phyloP scores from a whole-genome alignment of 306 rosid species.

The Lathyrus oleraceus region DNA sequence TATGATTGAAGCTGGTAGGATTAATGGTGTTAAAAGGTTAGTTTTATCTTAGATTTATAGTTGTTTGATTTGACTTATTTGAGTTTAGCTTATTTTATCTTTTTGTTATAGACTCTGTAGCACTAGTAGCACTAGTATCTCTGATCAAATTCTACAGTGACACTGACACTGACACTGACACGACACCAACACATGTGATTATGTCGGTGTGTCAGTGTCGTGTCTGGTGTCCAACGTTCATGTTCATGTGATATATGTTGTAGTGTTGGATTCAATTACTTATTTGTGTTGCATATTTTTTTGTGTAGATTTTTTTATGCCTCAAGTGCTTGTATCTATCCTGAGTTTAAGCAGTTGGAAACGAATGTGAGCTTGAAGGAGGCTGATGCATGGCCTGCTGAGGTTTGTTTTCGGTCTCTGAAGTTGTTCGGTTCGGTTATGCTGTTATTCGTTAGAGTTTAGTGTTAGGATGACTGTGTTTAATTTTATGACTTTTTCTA shows the following conservation, averaged over 20 bases:
- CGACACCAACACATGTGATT: no score
- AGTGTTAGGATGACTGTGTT: constrained; percentile 19
- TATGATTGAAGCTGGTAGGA: constrained; percentile 92
- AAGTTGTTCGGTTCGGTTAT: constrained; percentile 9
- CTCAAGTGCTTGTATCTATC: constrained; percentile 98
- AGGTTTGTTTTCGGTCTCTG: constrained; percentile 58
- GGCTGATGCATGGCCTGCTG: constrained; percentile 99
- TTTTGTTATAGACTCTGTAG: no score
- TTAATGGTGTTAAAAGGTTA: constrained; percentile 85
- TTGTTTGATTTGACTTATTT: neutral
- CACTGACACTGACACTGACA: no score
- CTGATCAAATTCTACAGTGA: no score
- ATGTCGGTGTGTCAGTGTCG: no score
- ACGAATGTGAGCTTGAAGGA: constrained; percentile 98
- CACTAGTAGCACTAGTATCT: no score
- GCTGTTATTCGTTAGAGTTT: constrained; percentile 5
- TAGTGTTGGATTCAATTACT: constrained; percentile 22
- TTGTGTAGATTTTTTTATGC: constrained; percentile 86
- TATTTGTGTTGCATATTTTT: neutral
- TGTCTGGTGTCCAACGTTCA: no score
- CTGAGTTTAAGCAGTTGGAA: constrained; percentile 94
- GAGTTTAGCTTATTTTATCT: no score
- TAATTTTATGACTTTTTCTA: constrained; percentile 31
- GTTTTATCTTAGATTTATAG: constrained; percentile 14
- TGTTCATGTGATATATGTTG: no score